Conservation (phyloP, 495 filamentous ascomycete species). For the Penicillium fimorum region DNA sequence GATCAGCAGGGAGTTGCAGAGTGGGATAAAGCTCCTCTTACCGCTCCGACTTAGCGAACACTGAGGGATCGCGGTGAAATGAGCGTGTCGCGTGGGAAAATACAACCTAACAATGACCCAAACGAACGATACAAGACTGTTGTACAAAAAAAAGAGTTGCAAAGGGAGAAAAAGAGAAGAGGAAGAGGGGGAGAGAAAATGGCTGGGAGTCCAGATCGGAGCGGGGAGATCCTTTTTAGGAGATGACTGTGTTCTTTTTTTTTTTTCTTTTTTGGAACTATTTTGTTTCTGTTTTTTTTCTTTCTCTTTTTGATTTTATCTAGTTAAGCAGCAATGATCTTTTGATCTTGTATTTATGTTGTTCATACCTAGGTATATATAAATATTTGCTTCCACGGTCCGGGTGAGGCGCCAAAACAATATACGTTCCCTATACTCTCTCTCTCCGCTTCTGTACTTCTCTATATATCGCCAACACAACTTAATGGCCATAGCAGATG, state of each 20-base stretch:
- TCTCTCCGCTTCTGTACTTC: neutral
- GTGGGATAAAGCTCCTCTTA: constrained; percentile 30
- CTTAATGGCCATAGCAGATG: constrained; percentile 18
- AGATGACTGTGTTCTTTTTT: constrained; percentile 19
- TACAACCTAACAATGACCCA: constrained; percentile 24
- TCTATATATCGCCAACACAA: neutral
- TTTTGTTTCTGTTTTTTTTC: constrained; percentile 3
- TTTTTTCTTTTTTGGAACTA: constrained; percentile 7
- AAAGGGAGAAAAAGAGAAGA: constrained; percentile 30
- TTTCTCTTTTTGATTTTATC: neutral
- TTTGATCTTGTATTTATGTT: neutral
- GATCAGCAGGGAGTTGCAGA: constrained; percentile 31
- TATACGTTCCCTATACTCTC: neutral
- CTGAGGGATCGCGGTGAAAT: constrained; percentile 19
- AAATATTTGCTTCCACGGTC: neutral
- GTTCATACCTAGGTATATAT: neutral
- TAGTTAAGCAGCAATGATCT: neutral
- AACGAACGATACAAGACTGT: constrained; percentile 32
- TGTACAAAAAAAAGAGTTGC: constrained; percentile 40
- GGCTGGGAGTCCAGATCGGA: constrained; percentile 29
- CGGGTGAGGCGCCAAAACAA: constrained; percentile 3
- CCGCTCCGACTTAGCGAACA: constrained; percentile 28
- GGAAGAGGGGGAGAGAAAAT: constrained; percentile 17
- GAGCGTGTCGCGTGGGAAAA: constrained; percentile 24
- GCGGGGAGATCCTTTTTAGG: constrained; percentile 33